These are phyloP conservation scores for Cephalotrichum gorgonifer DNA, from an alignment of 2,329 filamentous ascomycete species.

Conservation along the genomic window DNA sequence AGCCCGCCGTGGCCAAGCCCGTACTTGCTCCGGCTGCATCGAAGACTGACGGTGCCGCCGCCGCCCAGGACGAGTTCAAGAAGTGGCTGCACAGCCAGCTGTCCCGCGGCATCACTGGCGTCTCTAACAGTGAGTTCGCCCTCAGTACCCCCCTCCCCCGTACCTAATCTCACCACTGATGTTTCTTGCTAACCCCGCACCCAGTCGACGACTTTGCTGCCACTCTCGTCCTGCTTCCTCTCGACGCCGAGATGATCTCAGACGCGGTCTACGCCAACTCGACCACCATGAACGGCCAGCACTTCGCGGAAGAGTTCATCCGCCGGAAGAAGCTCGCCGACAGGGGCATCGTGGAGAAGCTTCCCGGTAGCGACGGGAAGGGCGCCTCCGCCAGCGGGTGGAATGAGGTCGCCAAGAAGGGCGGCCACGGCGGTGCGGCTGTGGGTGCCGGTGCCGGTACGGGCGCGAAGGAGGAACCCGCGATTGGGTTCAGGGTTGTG, in stretches of 20 bases:
- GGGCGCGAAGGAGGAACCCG: slow-evolving; percentile 32
- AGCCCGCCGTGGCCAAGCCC: slow-evolving; percentile 35
- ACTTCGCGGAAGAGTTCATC: slow-evolving; percentile 91
- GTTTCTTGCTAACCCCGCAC: slow-evolving; percentile 2
- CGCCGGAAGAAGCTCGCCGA: slow-evolving; percentile 88
- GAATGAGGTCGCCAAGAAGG: slow-evolving; percentile 97
- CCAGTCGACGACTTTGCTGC: slow-evolving; percentile 72
- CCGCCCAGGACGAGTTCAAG: slow-evolving; percentile 80
- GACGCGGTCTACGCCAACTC: slow-evolving; percentile 84
- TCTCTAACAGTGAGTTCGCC: slow-evolving; percentile 36
- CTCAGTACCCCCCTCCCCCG: too few relatives aligned
- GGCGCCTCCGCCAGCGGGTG: slow-evolving; percentile 56
- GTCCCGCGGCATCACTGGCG: slow-evolving; percentile 54
- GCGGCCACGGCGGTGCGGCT: slow-evolving; percentile 22
- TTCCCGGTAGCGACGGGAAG: slow-evolving; percentile 44
- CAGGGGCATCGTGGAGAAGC: slow-evolving; percentile 75
- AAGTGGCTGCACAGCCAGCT: slow-evolving; percentile 85
- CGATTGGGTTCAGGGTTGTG: slow-evolving; percentile 78
- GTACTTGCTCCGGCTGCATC: slow-evolving; percentile 34
- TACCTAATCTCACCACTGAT: slow-evolving; percentile 20
- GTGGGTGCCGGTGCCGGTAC: background rate
- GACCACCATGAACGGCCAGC: slow-evolving; percentile 80
- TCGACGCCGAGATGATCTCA: slow-evolving; percentile 71
- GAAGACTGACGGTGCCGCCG: slow-evolving; percentile 24
- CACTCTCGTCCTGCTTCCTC: slow-evolving; percentile 63